A percentile compares a stretch with the other conserved stretches of the same genome.
Evolutionary conservation across 2,329 filamentous ascomycete species (phyloP).

Genomic region (Alternaria atra): DNA sequence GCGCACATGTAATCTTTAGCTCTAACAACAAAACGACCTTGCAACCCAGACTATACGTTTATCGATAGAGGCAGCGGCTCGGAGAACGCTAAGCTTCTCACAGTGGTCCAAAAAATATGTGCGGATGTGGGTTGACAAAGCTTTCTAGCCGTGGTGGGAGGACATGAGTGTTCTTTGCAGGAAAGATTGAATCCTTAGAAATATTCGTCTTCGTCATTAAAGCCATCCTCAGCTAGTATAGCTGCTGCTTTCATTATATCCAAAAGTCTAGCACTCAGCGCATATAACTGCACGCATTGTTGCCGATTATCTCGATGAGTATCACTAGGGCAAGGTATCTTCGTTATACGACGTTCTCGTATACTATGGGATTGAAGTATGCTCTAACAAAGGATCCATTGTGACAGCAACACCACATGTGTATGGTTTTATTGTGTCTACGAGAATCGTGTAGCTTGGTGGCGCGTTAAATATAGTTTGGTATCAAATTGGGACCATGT

Average conservation of each 20-base stretch:
- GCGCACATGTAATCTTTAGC: neutral
- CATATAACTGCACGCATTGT: neutral
- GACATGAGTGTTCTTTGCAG: neutral
- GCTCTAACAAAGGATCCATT: neutral
- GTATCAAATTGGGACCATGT: too few relatives aligned
- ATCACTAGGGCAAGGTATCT: neutral
- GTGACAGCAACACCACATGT: neutral
- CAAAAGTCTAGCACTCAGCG: neutral
- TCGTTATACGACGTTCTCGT: neutral
- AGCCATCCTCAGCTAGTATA: neutral
- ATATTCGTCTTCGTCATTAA: neutral
- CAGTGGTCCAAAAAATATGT: neutral
- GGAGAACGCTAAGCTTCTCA: neutral
- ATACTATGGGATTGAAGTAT: neutral
- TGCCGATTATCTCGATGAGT: neutral
- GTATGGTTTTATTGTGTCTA: neutral
- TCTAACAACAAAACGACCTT: too few relatives aligned
- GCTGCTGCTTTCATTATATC: neutral
- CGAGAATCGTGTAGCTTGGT: neutral
- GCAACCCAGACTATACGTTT: too few relatives aligned
- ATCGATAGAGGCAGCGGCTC: too few relatives aligned
- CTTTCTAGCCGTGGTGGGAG: neutral
- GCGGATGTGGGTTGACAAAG: neutral
- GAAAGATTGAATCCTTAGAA: neutral
- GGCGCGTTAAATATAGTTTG: too few relatives aligned